Percentiles rank a stretch among this genome's conserved stretches.
phyloP scores from a whole-genome alignment of 2,329 filamentous ascomycete species.

The Penicillium sp. region DNA sequence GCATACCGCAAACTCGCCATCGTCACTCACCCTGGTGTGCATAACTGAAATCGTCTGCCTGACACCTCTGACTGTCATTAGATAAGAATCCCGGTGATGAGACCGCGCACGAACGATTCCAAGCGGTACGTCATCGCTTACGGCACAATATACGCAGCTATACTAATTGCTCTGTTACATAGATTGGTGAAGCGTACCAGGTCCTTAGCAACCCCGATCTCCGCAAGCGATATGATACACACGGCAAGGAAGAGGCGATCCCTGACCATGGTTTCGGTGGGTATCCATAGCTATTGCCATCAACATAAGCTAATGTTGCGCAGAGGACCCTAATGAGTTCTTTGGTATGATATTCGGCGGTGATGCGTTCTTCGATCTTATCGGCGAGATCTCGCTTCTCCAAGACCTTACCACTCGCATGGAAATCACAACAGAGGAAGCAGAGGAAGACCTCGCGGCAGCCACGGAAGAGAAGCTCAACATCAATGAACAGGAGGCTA shows the following conservation, averaged over 20 bases:
- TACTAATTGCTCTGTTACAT: constrained; percentile 16
- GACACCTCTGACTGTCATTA: constrained; percentile 41
- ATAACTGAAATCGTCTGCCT: neutral
- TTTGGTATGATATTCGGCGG: constrained; percentile 98
- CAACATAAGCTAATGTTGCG: constrained; percentile 5
- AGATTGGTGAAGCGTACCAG: constrained; percentile 74
- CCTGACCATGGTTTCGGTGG: constrained; percentile 86
- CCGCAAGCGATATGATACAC: constrained; percentile 93
- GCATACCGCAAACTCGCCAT: constrained; percentile 95
- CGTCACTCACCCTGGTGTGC: constrained; percentile 82
- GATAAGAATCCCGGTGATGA: constrained; percentile 99
- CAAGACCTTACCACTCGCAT: constrained; percentile 97
- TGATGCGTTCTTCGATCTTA: constrained; percentile 93
- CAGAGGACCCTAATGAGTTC: constrained; percentile 91
- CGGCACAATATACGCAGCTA: neutral
- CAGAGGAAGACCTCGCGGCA: constrained; percentile 68
- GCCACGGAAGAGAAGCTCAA: constrained; percentile 55
- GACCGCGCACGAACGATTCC: constrained; percentile 91
- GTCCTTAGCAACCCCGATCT: constrained; percentile 85
- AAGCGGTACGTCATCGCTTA: constrained; percentile 67
- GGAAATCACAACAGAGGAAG: constrained; percentile 90
- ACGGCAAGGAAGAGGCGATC: constrained; percentile 91
- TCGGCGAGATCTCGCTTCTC: constrained; percentile 97
- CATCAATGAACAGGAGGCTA: constrained; percentile 51
- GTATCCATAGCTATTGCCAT: constrained; percentile 21